phyloP scores from a whole-genome alignment of 2,329 filamentous ascomycete genomes.

The Beauveria brongniartii region DNA sequence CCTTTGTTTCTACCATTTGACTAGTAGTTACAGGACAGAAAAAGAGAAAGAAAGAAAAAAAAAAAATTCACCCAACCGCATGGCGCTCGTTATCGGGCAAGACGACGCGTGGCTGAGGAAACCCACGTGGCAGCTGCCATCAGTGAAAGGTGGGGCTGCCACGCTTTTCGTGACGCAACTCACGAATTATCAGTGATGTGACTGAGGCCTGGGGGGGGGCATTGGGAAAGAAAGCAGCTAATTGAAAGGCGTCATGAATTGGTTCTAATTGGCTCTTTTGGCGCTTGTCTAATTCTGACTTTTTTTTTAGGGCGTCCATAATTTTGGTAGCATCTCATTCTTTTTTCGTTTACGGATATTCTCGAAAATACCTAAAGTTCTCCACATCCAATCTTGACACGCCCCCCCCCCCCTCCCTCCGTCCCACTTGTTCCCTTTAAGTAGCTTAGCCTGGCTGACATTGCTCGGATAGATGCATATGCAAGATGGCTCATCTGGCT shows the following conservation, averaged over 20 bases:
- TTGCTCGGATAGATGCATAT: constrained; percentile 6
- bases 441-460: not conserved
- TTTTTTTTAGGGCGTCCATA: not conserved
- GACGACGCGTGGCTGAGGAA: not conserved
- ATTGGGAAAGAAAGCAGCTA: not conserved
- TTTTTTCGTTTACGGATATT: not conserved
- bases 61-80: too few relatives aligned
- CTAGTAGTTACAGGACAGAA: too few relatives aligned
- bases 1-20: too few relatives aligned
- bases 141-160: not conserved
- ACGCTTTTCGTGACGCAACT: not conserved
- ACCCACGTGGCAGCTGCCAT: constrained; percentile 8
- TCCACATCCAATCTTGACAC: not conserved
- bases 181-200: too few relatives aligned
- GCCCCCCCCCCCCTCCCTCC: not conserved
- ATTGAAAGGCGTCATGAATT: not conserved
- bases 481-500: not conserved
- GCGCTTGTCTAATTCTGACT: too few relatives aligned
- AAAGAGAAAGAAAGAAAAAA: too few relatives aligned
- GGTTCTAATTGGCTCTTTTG: not conserved
- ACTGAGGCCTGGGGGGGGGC: not conserved
- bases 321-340: not conserved
- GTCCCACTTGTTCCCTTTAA: not conserved
- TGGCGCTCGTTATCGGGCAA: too few relatives aligned
- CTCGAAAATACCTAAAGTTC: not conserved